Evolutionary conservation across 148 eudicot genomes (phyloP).

Genomic region (Bassia scoparia): DNA sequence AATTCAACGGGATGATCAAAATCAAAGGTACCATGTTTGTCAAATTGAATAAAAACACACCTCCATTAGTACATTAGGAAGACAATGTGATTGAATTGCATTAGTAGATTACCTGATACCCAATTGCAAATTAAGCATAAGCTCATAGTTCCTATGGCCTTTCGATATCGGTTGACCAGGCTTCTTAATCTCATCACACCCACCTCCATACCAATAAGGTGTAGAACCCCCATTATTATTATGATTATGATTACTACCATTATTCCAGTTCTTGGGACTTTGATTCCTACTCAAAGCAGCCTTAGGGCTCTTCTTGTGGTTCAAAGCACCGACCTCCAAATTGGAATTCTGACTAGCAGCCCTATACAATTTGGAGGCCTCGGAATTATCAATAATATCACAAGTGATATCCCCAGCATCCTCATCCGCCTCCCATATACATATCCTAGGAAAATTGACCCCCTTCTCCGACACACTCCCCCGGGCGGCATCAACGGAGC

Average conservation of each 20-base stretch:
- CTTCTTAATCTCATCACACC: conserved; percentile 44
- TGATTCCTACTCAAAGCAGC: conserved; percentile 16
- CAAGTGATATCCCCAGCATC: conserved; percentile 50
- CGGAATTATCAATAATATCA: conserved; percentile 40
- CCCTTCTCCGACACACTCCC: conserved; percentile 31
- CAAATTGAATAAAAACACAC: too few relatives aligned
- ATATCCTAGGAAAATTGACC: conserved; percentile 44
- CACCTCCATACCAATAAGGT: conserved; percentile 45
- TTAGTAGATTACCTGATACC: conserved; percentile 54
- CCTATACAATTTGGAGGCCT: conserved; percentile 38
- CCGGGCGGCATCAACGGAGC: conserved; percentile 26
- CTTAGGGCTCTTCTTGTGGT: conserved; percentile 24
- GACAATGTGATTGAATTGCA: too few relatives aligned
- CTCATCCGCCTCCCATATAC: conserved; percentile 51
- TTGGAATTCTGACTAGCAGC: conserved; percentile 26
- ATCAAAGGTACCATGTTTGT: too few relatives aligned
- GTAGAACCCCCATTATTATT: conserved; percentile 4
- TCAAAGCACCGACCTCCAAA: not conserved
- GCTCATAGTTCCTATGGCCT: conserved; percentile 63
- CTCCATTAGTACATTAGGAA: too few relatives aligned
- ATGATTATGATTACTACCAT: too few relatives aligned
- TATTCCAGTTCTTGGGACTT: conserved; percentile 24
- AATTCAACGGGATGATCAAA: conserved; percentile 20
- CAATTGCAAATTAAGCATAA: conserved; percentile 69
- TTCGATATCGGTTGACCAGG: conserved; percentile 47